phyloP scores from a whole-genome alignment of 495 filamentous ascomycete species.

The Pseudotulostoma volvatum region DNA sequence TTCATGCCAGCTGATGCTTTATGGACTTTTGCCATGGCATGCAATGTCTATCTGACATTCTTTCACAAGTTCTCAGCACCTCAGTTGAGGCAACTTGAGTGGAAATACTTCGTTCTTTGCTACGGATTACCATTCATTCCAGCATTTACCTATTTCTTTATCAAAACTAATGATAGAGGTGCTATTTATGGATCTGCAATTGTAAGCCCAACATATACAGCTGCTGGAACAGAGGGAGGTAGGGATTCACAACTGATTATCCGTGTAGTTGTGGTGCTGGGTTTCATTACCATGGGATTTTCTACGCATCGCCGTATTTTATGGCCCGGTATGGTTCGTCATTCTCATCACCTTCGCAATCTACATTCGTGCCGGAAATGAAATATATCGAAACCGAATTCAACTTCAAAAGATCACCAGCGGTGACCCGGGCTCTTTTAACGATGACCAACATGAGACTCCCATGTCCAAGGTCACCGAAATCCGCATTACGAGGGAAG shows the following conservation, averaged over 20 bases:
- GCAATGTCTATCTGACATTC: slow-evolving; percentile 78
- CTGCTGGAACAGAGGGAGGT: not conserved
- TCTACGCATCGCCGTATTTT: slow-evolving; percentile 62
- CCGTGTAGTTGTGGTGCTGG: slow-evolving; percentile 65
- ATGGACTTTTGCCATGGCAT: slow-evolving; percentile 73
- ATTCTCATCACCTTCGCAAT: slow-evolving; percentile 55
- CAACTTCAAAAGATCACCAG: slow-evolving; percentile 25
- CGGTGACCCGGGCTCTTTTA: slow-evolving; percentile 10
- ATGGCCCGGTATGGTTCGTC: slow-evolving; percentile 72
- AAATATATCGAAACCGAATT: slow-evolving; percentile 44
- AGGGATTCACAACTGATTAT: not conserved
- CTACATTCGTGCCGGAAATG: slow-evolving; percentile 52
- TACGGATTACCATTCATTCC: slow-evolving; percentile 65
- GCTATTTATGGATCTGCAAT: slow-evolving; percentile 62
- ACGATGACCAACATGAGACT: slow-evolving; percentile 13
- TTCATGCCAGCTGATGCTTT: slow-evolving; percentile 61
- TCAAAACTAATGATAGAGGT: slow-evolving; percentile 30
- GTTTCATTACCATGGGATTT: slow-evolving; percentile 49
- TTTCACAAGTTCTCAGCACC: slow-evolving; percentile 57
- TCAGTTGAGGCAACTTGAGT: slow-evolving; percentile 52
- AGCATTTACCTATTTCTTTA: slow-evolving; percentile 49
- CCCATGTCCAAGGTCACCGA: slow-evolving; percentile 45
- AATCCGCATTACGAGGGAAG: slow-evolving; percentile 30
- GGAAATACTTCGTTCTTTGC: slow-evolving; percentile 52
- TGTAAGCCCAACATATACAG: slow-evolving; percentile 15